A percentile compares a stretch with the other conserved stretches of the same genome.
phyloP scores from a whole-genome alignment of 768 basidiomycete genomes.

The Bullera alba region DNA sequence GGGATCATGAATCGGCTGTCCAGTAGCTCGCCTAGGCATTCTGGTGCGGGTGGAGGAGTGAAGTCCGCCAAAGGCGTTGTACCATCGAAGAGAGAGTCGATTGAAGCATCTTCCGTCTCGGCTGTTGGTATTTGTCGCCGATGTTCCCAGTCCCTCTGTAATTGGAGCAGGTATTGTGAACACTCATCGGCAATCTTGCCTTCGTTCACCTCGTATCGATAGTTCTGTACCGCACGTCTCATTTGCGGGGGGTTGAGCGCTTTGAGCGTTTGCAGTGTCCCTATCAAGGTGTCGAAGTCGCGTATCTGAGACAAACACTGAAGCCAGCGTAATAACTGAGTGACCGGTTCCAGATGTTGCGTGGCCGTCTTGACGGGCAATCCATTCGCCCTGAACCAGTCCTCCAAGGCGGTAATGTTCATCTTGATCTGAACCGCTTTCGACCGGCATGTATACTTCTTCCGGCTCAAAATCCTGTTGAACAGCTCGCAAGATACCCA shows the following conservation, averaged over 20 bases:
- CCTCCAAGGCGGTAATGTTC: constrained; percentile 77
- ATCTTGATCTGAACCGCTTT: constrained; percentile 80
- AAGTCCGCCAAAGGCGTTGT: constrained; percentile 60
- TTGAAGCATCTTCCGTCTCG: constrained; percentile 44
- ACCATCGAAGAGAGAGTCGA: constrained; percentile 76
- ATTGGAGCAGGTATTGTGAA: constrained; percentile 81
- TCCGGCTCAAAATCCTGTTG: constrained; percentile 53
- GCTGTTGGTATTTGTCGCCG: constrained; percentile 71
- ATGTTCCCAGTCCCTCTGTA: constrained; percentile 97
- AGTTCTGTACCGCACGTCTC: constrained; percentile 83
- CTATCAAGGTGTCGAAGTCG: constrained; percentile 80
- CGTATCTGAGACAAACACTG: constrained; percentile 79
- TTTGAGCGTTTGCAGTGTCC: constrained; percentile 80
- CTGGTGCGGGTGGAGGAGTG: constrained; percentile 69
- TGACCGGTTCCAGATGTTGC: constrained; percentile 71
- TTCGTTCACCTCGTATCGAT: constrained; percentile 83
- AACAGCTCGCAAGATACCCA: constrained; percentile 80
- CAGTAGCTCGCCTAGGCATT: constrained; percentile 79
- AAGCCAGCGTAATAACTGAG: constrained; percentile 56
- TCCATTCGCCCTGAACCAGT: constrained; percentile 78
- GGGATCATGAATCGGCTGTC: constrained; percentile 93
- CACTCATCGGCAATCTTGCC: constrained; percentile 91
- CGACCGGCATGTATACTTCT: constrained; percentile 87
- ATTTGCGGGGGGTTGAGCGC: constrained; percentile 91
- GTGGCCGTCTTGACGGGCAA: constrained; percentile 69